A percentile compares a stretch with the other conserved stretches of the same genome.
Evolutionary conservation across 164 flowering plant genomes (phyloP).

Genomic region (Chloranthus sessilifolius): DNA sequence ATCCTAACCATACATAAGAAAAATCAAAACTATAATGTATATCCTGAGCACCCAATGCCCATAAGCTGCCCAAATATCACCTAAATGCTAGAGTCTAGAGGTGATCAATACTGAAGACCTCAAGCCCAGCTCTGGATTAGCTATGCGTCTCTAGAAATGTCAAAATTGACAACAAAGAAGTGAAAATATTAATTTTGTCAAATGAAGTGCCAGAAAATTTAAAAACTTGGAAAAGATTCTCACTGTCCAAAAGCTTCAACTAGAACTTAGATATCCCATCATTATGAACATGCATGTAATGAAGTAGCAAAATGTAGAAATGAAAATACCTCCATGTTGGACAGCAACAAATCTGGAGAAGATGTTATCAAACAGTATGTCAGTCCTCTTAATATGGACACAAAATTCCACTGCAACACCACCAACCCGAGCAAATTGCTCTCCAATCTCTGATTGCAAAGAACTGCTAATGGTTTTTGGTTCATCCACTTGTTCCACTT

Average conservation of each 20-base stretch:
- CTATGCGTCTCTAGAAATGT: too few relatives aligned
- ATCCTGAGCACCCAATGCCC: too few relatives aligned
- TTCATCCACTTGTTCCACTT: conserved; percentile 34
- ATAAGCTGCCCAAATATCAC: too few relatives aligned
- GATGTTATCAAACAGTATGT: conserved; percentile 87
- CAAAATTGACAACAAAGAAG: too few relatives aligned
- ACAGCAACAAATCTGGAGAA: conserved; percentile 72
- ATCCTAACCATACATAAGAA: too few relatives aligned
- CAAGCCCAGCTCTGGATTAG: too few relatives aligned
- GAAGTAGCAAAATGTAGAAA: neutral
- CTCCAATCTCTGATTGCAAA: conserved; percentile 62
- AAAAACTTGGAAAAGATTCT: too few relatives aligned
- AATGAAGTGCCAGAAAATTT: too few relatives aligned
- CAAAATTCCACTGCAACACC: conserved; percentile 99
- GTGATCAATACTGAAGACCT: too few relatives aligned
- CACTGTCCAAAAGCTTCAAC: conserved; percentile 7
- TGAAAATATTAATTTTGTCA: too few relatives aligned
- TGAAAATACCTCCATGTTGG: conserved; percentile 71
- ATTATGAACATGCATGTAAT: conserved; percentile 3
- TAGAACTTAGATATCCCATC: conserved; percentile 1
- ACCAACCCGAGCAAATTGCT: conserved; percentile 93
- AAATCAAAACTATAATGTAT: too few relatives aligned
- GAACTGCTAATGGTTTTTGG: conserved; percentile 28
- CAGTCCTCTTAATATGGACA: conserved; percentile 82
- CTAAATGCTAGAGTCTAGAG: too few relatives aligned